Evolutionary conservation across 2,329 filamentous ascomycete species (phyloP), one percentile per base, ranked within the genome.

Genomic region (Cladophialophora exuberans): DNA sequence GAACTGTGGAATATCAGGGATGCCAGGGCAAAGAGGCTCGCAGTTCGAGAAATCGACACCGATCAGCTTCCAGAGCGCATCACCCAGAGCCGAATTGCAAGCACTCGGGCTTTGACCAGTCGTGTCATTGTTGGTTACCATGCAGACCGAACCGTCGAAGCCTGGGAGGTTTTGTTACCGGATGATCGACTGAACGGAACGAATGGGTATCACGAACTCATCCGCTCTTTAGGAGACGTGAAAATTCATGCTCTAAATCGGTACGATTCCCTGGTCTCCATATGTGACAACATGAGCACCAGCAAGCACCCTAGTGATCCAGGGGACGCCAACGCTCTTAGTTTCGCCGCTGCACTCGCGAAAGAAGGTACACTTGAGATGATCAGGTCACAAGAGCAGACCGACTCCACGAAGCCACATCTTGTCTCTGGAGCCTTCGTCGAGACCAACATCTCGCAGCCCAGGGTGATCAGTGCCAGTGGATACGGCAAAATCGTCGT

Each of bases 401-500:
- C 45, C 7, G 58, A 61, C 31, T 61, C 58, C 11, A 55, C 43
- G 15, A 61, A 61, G 50, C 58, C 58, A 7, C 52, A 30, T 45
- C 41, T 61, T 28, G 20, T 44, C 17, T 47, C 58, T 15, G 58
- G 52, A 9, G 42, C 52, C 3, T 30, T 56, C 3, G 33, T 61
- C 25, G 51, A 58, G 17, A 61, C 52, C 23, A 57, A 53, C 33
- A 51, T 61, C 10, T 45, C 30, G 28, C 26, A 43, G 6, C 58
- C 58, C 6, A 50, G 30, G 38, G 44, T 45, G 11, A 53, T 61
- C 30, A 54, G 58, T 36, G 58, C 55, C 13, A 61, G 48, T 43
- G 58, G 58, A 20, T 28, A 54, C 65, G 87, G 92, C 60, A 96
- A 95, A 70, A 88, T 89, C 20, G 91, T 91, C 3, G 73, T 97